Base-by-base conservation (phyloP, 306 rosid genomes). In the Biancaea sappan region DNA sequence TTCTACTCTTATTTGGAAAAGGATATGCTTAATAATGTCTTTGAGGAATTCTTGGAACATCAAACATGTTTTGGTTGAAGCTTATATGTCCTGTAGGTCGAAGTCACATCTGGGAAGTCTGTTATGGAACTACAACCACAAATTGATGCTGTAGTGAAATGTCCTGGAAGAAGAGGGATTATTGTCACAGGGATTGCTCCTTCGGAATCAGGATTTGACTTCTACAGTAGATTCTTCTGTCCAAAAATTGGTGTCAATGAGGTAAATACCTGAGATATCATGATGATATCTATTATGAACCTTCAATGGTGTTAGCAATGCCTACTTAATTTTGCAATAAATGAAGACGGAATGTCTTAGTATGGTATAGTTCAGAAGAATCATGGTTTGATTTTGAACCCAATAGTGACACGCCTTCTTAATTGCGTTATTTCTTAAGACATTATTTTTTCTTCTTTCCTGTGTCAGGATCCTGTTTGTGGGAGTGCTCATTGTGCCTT, bases 401-500 rank as follows among this genome's bases (percentile, higher is more conserved):
- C 38, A 77, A 53, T 31, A 40, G 40, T 7, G 65, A 37, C 61
- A 58, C 66, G 18, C 14, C 4, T 70, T 50, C 22, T 41, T 24
- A 44, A 14, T 15, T 37, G 38, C 66, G 51, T 63, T 51, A 29
- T 51, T 72, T 46, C 37, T 31, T 10, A 31, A 46, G 9, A 22
- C 6, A 19, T 10, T 16, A 14, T 15, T 34, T 8, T n/a, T 10
- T 25, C 13, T 21, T 66, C 7, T 44, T 28, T 65, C 22, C 12
- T 51, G 32, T 71, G 71, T 70, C 77, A 86, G 97, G 97, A 89
- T 84, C 88, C 87, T 54, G 96, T 78, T 52, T 64, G 81, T 70
- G 93, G 93, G 71, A 88, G 84, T 75, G 93, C 89, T 61, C 92
- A 89, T 66, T 89, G 96, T 80, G 84, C 78, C 59, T 83, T 92